Evolutionary conservation across 495 filamentous ascomycete genomes (phyloP).

Genomic region (Penicillium tannophilum): DNA sequence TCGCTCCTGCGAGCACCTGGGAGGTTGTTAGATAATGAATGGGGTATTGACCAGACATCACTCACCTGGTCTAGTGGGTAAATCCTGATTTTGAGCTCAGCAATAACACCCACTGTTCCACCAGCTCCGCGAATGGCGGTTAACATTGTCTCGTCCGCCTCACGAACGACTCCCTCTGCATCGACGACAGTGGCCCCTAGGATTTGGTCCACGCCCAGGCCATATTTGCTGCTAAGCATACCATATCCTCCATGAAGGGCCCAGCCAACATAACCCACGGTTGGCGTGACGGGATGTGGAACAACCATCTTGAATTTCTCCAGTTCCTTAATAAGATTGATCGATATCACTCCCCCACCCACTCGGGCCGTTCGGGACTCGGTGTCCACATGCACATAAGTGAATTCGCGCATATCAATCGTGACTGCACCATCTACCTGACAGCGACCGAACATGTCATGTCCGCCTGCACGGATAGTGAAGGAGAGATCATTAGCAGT

Average conservation of each 20-base stretch:
- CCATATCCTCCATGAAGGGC: conserved; percentile 43
- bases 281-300: conserved; percentile 15
- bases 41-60: conserved; percentile 2
- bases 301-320: conserved; percentile 10
- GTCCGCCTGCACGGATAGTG: conserved; percentile 38
- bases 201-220: conserved; percentile 43
- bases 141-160: conserved; percentile 35
- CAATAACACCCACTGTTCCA: conserved; percentile 39
- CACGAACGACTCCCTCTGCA: conserved; percentile 31
- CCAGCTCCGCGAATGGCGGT: conserved; percentile 41
- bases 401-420: conserved; percentile 44
- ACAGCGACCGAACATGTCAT: conserved; percentile 36
- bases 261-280: conserved; percentile 43
- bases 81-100: conserved; percentile 39
- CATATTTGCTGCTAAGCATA: conserved; percentile 30
- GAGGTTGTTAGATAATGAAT: neutral
- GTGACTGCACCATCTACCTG: conserved; percentile 26
- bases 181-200: conserved; percentile 41
- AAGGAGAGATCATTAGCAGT: conserved; percentile 27
- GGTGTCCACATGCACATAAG: conserved; percentile 28
- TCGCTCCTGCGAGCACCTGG: conserved; percentile 18
- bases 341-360: conserved; percentile 35
- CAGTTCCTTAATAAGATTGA: conserved; percentile 15
- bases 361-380: conserved; percentile 31
- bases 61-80: conserved; percentile 29